A percentile compares a stretch with the other conserved stretches of the same genome.
Evolutionary conservation across 768 basidiomycete genomes (phyloP).

Genomic region (Pleurotus ostreatus): DNA sequence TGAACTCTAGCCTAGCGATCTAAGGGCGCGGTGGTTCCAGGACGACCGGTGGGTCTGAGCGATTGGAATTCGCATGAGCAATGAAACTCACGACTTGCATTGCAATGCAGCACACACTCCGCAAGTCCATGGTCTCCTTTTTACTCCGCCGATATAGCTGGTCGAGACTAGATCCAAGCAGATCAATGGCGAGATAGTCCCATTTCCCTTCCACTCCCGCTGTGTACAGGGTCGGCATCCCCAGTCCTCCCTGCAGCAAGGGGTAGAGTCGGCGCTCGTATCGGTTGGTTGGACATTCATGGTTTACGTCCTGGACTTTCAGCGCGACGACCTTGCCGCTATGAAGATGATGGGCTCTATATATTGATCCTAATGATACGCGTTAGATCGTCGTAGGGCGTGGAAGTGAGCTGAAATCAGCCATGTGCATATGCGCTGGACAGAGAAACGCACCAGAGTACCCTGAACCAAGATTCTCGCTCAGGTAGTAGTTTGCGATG

Average conservation of each 20-base stretch:
- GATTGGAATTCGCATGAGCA: neutral
- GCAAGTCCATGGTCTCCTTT: constrained; percentile 59
- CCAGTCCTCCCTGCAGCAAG: constrained; percentile 62
- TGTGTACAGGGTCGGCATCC: constrained; percentile 72
- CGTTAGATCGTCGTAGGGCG: neutral
- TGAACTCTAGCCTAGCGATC: constrained; percentile 70
- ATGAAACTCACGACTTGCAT: constrained; percentile 63
- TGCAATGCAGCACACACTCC: constrained; percentile 71
- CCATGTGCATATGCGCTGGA: neutral
- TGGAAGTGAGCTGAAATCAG: constrained; percentile 4
- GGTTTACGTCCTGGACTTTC: constrained; percentile 66
- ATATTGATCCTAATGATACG: constrained; percentile 66
- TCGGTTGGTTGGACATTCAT: constrained; percentile 72
- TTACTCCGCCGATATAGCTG: constrained; percentile 52
- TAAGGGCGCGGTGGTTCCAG: constrained; percentile 21
- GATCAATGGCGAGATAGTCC: constrained; percentile 75
- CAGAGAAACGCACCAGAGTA: constrained; percentile 51
- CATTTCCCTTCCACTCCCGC: constrained; percentile 52
- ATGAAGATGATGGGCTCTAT: constrained; percentile 53
- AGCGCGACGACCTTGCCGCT: constrained; percentile 62
- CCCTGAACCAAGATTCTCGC: constrained; percentile 61
- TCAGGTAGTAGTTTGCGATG: constrained; percentile 63
- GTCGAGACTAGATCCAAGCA: constrained; percentile 70
- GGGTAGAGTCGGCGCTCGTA: constrained; percentile 73
- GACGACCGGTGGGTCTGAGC: neutral